Conservation (phyloP, 768 basidiomycete genomes). For the Sutorius australiensis region DNA sequence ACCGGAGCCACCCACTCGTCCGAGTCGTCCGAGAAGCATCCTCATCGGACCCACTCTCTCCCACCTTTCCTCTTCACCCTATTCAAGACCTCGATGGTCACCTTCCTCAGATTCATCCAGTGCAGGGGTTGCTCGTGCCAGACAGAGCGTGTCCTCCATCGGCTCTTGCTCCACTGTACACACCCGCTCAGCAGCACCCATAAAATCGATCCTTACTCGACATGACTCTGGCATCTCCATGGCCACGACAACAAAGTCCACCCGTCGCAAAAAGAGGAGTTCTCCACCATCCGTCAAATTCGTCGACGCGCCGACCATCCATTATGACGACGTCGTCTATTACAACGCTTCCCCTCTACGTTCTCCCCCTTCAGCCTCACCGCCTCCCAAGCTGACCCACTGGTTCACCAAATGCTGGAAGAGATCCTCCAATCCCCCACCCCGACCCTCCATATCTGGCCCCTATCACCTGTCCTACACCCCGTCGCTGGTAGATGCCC, state of each 20-base stretch:
- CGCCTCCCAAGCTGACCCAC: slow-evolving; percentile 2
- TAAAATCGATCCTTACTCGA: slow-evolving; percentile 59
- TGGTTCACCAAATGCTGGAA: slow-evolving; percentile 32
- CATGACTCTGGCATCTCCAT: slow-evolving; percentile 48
- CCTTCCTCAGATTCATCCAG: slow-evolving; percentile 15
- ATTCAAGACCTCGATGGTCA: slow-evolving; percentile 19
- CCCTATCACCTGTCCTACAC: slow-evolving; percentile 29
- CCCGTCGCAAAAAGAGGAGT: slow-evolving; percentile 29
- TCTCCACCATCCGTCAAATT: slow-evolving; percentile 60
- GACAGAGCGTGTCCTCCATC: slow-evolving; percentile 40
- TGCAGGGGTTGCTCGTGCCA: slow-evolving; percentile 23
- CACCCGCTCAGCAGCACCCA: slow-evolving; percentile 19
- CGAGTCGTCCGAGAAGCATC: slow-evolving; percentile 26
- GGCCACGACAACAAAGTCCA: slow-evolving; percentile 26
- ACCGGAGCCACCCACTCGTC: slow-evolving; percentile 12
- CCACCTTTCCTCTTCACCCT: slow-evolving; percentile 14
- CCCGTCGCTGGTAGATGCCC: slow-evolving; percentile 31
- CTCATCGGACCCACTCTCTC: slow-evolving; percentile 22
- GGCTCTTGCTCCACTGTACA: slow-evolving; percentile 30
- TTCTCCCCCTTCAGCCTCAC: slow-evolving; percentile 13
- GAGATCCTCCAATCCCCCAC: slow-evolving; percentile 13
- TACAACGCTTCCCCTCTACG: slow-evolving; percentile 12
- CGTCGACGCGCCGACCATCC: slow-evolving; percentile 59
- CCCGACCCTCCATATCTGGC: slow-evolving; percentile 31
- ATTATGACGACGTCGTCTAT: slow-evolving; percentile 36